These are phyloP conservation scores for Lizonia empirigonia DNA, from an alignment of 2,329 filamentous ascomycete genomes.

Conservation along the genomic window DNA sequence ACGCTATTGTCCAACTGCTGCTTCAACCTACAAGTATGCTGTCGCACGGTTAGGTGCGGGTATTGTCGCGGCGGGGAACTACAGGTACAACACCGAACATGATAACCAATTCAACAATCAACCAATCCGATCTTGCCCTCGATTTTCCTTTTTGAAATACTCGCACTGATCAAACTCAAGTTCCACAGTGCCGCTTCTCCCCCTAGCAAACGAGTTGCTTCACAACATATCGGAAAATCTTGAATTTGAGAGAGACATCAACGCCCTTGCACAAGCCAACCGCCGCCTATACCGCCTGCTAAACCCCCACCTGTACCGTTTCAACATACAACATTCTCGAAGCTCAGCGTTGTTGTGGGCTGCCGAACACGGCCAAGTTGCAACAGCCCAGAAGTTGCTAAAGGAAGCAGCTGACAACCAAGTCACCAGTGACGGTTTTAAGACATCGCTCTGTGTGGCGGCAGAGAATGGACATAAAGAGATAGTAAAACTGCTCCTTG, in stretches of 20 bases:
- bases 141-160: not conserved
- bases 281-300: conserved; percentile 2
- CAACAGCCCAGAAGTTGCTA: conserved; percentile 6
- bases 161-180: not conserved
- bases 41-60: too few species aligned
- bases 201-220: conserved; percentile 5
- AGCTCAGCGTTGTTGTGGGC: conserved; percentile 7
- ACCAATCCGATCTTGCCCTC: not conserved
- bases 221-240: not conserved
- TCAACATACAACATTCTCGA: not conserved
- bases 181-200: not conserved
- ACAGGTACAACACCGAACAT: not conserved
- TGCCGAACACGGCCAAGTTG: conserved; percentile 1
- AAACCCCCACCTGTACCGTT: not conserved
- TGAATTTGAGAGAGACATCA: conserved; percentile 4
- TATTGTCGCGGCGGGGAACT: too few species aligned
- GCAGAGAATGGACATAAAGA: conserved; percentile 14
- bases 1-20: too few species aligned
- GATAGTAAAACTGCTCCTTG: conserved; percentile 4
- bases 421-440: not conserved
- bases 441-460: conserved; percentile 1
- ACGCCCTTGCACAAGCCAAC: conserved; percentile 4
- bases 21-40: too few species aligned
- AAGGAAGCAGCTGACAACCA: conserved; percentile 1
- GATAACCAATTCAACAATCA: not conserved